phyloP scores from a whole-genome alignment of 2,329 filamentous ascomycete species.

The Akanthomyces dipterigenus region DNA sequence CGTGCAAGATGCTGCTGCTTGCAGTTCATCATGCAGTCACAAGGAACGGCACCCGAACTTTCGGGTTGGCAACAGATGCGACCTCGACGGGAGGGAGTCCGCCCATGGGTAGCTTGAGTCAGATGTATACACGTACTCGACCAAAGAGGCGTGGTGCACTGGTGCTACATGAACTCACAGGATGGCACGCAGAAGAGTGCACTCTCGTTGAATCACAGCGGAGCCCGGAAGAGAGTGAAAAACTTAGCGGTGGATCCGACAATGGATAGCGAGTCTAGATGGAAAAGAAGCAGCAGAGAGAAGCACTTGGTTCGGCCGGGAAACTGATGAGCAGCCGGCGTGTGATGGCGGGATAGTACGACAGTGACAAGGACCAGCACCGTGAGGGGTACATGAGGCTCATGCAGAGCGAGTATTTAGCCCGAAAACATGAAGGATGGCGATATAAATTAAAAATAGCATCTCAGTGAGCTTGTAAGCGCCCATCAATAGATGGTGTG shows the following conservation, averaged over 20 bases:
- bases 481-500: slow-evolving; percentile 6
- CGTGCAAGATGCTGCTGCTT: background rate
- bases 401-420: slow-evolving; percentile 12
- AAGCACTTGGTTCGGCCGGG: background rate
- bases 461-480: slow-evolving; percentile 12
- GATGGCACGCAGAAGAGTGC: background rate
- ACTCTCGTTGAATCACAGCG: background rate
- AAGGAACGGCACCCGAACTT: background rate
- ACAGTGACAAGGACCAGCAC: background rate
- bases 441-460: slow-evolving; percentile 32
- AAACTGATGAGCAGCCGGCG: background rate
- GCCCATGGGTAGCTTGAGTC: background rate
- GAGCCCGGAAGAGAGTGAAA: background rate
- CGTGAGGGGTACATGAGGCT: background rate
- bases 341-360: background rate
- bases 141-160: background rate
- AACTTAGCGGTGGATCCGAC: background rate
- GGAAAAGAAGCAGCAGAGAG: too few relatives aligned
- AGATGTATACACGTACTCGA: background rate
- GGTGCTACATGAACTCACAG: background rate
- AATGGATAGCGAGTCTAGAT: background rate
- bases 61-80: background rate
- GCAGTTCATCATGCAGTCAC: background rate
- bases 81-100: background rate
- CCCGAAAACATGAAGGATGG: slow-evolving; percentile 13